Evolutionary conservation across 352 stramenopile species (phyloP), one percentile per base, ranked within the genome.

Genomic region (Globisporangium abappressorium): DNA sequence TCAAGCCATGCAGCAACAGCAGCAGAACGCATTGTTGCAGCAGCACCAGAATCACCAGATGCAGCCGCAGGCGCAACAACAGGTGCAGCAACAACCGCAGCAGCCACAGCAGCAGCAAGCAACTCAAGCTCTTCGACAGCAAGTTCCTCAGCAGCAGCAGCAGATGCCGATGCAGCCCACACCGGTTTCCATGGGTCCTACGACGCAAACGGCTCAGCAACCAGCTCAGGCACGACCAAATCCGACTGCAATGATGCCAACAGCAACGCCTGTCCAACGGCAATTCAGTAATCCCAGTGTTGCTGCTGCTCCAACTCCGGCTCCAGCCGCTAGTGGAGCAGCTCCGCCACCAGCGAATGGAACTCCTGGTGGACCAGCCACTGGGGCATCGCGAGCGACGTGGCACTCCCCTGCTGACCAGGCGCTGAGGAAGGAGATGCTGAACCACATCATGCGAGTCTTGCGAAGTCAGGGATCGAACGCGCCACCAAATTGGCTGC

Each of bases 381-480:
- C 65, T 30, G 36, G 22, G 11, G 26, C 34, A 22, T 20, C 73
- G 30, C 82, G 82, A 5, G 79, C 83, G 64, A 81, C 81, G 15
- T 93, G 83, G 84, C 83, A 92, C 47, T 91, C 87, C 5, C 69
- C 77, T 36, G 85, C 84, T 5, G 87, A 94, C 43, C 77, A 93
- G n/a, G 75, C 82, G 33, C 70, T 94, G 47, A 78, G 86, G 15
- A 89, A 90, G 65, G 85, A 95, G 69, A 94, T 96, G 85, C 72
- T 94, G 56, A 90, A 88, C 70, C 84, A 95, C 43, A 99, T 98
- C 69, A 97, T 98, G 71, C 89, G 95, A 18, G 86, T 99, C 24
- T 83, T 99, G 43, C 89, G 98, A 69, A 95, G 96, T 59, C 91
- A 98, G 60, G 94, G 97, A 41, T 96, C 96, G 34, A 98, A 99